Conservation (phyloP, 306 rosid species). For the Inga oerstediana region DNA sequence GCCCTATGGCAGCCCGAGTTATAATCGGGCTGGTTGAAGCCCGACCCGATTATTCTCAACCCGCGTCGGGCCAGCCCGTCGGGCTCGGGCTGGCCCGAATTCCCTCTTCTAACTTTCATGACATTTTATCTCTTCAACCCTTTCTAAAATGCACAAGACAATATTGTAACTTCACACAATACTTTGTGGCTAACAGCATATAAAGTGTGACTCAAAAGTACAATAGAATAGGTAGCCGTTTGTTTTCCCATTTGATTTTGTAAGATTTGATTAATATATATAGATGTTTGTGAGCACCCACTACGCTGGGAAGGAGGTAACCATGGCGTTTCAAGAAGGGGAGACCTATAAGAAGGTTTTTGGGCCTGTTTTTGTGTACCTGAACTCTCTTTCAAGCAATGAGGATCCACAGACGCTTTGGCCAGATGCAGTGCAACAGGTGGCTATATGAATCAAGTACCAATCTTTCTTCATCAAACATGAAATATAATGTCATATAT, state of each 20-base stretch:
- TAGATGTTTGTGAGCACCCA: conserved; percentile 88
- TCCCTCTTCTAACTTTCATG: too few relatives aligned
- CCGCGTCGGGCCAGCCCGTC: too few relatives aligned
- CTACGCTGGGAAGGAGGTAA: conserved; percentile 67
- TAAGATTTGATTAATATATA: background rate
- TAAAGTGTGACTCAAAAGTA: background rate
- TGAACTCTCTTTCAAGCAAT: conserved; percentile 47
- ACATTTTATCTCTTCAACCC: too few relatives aligned
- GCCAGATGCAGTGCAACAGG: conserved; percentile 72
- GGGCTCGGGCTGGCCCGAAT: too few relatives aligned
- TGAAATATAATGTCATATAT: too few relatives aligned
- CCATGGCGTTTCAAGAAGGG: conserved; percentile 56
- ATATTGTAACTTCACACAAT: background rate
- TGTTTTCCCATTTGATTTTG: background rate
- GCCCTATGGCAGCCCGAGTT: too few relatives aligned
- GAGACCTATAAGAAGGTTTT: conserved; percentile 80
- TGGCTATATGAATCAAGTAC: conserved; percentile 6
- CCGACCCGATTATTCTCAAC: too few relatives aligned
- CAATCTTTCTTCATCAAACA: background rate
- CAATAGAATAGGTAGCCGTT: background rate
- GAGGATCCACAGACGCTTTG: conserved; percentile 50
- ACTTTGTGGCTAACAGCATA: background rate
- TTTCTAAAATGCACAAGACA: too few relatives aligned
- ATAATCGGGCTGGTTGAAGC: too few relatives aligned
- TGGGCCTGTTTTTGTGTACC: conserved; percentile 72